Base-by-base conservation (phyloP, 2,329 filamentous ascomycete genomes). In the Alternaria brassicae region DNA sequence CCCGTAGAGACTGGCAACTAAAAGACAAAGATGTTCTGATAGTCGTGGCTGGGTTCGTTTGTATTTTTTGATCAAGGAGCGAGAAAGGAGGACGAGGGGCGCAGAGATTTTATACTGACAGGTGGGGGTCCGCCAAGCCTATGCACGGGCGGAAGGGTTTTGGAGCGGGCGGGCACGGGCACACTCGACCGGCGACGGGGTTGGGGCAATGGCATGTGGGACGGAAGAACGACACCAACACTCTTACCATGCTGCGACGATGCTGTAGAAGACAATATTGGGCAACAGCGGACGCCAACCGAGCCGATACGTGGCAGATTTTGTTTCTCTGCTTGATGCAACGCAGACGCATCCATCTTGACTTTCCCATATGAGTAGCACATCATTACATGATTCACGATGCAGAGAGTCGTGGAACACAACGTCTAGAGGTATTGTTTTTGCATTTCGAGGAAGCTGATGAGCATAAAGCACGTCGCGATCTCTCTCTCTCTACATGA, bases 21-120 rank as follows among this genome's bases (percentile, higher is more conserved):
- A 71, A 82, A 85, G 87, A 83, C 78, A 78, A 78, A 83, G 86
- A 84, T 70, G 56, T 56, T 60, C 57, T 72, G 66, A 83, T 81
- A 85, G 87, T 89, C 88, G 88, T 90, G 88, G 88, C 88, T 85
- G 84, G 85, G 80, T 85, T 84, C 81, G 84, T 84, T 83, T 66
- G 65, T 51, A 73, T 73, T 86, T 87, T 88, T 88, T 87, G 82
- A 84, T 85, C 68, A 58, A 67, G 60, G 77, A 79, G 78, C 79
- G 78, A 80, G 78, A 80, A 82, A 77, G 60, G 63, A 65, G 62
- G 58, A 69, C 53, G 61, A 57, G 65, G 63, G 64, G 52, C 50
- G 27, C 37, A 45, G 62, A 63, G 64, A 49, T 70, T 73, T 72
- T 73, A 70, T 71, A 34, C 55, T 36, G 36, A 6, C 32, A 9